These are phyloP conservation scores for Aechmea fasciata DNA, from an alignment of 176 grass and related monocot species.

Conservation along the genomic window DNA sequence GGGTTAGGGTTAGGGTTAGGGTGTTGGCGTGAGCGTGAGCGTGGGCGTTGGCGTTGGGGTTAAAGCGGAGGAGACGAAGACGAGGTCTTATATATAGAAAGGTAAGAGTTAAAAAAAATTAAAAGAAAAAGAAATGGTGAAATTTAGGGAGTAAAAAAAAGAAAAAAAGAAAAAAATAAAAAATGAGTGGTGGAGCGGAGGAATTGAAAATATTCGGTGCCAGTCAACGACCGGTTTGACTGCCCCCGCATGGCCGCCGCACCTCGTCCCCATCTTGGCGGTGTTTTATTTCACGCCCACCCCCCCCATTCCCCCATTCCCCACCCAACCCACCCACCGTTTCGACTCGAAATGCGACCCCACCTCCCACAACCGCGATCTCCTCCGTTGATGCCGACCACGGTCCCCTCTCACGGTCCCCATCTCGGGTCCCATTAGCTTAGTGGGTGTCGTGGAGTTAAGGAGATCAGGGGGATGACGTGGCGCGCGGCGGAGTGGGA, in stretches of 20 bases:
- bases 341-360: neutral
- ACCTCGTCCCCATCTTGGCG: slow-evolving; percentile 44
- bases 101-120: slow-evolving; percentile 2
- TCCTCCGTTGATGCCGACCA: too few relatives aligned
- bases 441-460: too few relatives aligned
- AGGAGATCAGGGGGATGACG: too few relatives aligned
- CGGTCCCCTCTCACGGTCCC: too few relatives aligned
- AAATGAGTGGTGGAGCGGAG: slow-evolving; percentile 42
- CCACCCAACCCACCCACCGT: neutral
- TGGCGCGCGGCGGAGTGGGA: too few relatives aligned
- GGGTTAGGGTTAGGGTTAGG: too few relatives aligned
- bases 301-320: neutral
- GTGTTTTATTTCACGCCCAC: slow-evolving; percentile 5
- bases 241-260: slow-evolving; percentile 48
- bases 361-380: neutral
- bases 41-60: too few relatives aligned
- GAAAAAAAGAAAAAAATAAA: slow-evolving; percentile 8
- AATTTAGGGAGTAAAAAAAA: slow-evolving; percentile 28
- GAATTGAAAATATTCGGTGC: slow-evolving; percentile 43
- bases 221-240: slow-evolving; percentile 77
- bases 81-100: neutral
- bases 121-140: slow-evolving; percentile 18
- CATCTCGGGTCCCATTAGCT: too few relatives aligned
- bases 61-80: too few relatives aligned
- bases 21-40: too few relatives aligned